phyloP scores from a whole-genome alignment of 495 filamentous ascomycete species.

The Aspergillus olivimuriae region DNA sequence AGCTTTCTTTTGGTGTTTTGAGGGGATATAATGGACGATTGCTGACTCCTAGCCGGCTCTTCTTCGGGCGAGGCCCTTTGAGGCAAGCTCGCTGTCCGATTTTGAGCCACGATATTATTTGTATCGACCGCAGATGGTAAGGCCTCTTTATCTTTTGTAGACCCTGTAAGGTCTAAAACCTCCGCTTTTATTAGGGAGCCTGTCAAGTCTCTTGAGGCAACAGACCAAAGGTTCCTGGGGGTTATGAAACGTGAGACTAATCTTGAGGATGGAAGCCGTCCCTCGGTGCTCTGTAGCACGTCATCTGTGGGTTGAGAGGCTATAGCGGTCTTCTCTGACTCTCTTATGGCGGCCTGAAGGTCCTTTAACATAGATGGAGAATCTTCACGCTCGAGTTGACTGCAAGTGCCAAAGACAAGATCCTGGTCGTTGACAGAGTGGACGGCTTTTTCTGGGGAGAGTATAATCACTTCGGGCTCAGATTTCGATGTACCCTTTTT shows the following conservation, averaged over 20 bases:
- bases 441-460: constrained; percentile 68
- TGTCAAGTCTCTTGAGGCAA: constrained; percentile 55
- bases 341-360: constrained; percentile 61
- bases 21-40: no score
- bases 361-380: constrained; percentile 63
- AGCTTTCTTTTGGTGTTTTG: neutral
- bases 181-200: constrained; percentile 56
- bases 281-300: neutral
- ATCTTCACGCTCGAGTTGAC: constrained; percentile 74
- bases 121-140: no score
- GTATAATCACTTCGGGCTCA: constrained; percentile 41
- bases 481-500: constrained; percentile 24
- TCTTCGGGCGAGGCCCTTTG: no score
- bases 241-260: constrained; percentile 22
- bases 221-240: constrained; percentile 56
- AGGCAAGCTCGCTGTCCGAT: no score
- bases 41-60: no score
- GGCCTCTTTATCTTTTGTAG: no score
- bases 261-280: neutral
- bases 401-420: constrained; percentile 87
- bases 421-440: constrained; percentile 66
- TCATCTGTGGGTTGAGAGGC: neutral
- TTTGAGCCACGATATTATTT: neutral
- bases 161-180: constrained; percentile 49
- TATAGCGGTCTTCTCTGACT: constrained; percentile 43